A percentile compares a stretch with the other conserved stretches of the same genome.
Evolutionary conservation across 805 yeast genomes (phyloP).

Genomic region (Candida ortonii): DNA sequence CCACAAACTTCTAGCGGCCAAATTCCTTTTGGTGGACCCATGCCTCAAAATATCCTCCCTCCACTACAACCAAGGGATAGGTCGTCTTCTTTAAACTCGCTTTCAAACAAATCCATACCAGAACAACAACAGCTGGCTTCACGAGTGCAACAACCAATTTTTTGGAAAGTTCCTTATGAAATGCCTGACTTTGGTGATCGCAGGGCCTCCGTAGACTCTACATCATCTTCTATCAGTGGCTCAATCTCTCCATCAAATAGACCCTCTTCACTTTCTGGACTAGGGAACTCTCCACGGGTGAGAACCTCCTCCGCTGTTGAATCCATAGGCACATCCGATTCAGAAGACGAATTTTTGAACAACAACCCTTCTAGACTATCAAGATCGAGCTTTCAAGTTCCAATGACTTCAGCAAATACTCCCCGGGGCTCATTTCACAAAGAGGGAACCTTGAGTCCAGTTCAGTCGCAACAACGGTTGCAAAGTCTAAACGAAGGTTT

Average conservation of each 20-base stretch:
- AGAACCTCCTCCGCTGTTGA: slow-evolving; percentile 22
- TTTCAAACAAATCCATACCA: slow-evolving; percentile 3
- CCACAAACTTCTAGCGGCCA: slow-evolving; percentile 3
- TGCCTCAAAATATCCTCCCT: slow-evolving; percentile 17
- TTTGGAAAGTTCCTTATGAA: slow-evolving; percentile 64
- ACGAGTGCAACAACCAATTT: slow-evolving; percentile 27
- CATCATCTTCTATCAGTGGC: slow-evolving; percentile 45
- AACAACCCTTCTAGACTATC: slow-evolving; percentile 24
- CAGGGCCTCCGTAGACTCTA: slow-evolving; percentile 48
- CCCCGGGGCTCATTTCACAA: slow-evolving; percentile 20
- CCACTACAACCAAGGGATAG: slow-evolving; percentile 22
- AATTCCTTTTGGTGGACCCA: slow-evolving; percentile 1
- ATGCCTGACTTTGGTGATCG: slow-evolving; percentile 38
- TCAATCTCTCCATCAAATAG: slow-evolving; percentile 25
- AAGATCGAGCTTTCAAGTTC: slow-evolving; percentile 24
- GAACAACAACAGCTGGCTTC: slow-evolving; percentile 5
- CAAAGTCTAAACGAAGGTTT: slow-evolving; percentile 25
- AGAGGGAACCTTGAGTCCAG: slow-evolving; percentile 26
- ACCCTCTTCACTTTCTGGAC: slow-evolving; percentile 21
- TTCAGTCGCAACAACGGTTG: slow-evolving; percentile 25
- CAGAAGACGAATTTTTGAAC: slow-evolving; percentile 32
- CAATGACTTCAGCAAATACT: slow-evolving; percentile 19
- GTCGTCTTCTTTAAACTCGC: slow-evolving; percentile 19
- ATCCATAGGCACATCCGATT: slow-evolving; percentile 30
- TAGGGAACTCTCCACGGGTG: slow-evolving; percentile 16